Base-by-base conservation (phyloP, 441 rosid species). In the Gossypium aridum region DNA sequence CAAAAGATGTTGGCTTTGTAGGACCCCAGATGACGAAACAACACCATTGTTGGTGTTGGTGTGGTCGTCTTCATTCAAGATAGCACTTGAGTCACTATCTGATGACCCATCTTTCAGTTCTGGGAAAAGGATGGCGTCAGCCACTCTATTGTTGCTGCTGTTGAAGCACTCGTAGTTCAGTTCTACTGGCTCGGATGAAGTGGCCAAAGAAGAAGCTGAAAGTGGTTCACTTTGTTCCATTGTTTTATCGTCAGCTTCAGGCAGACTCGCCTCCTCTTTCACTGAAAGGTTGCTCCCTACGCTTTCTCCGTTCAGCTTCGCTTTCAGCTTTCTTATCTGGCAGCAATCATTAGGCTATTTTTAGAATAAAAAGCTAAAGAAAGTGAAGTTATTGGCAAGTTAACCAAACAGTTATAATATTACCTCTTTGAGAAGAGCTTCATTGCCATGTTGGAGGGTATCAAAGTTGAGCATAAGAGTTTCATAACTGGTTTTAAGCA, bases 31-130 rank as follows among this genome's bases (percentile, higher is more conserved):
- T 7, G 90, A 87, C 10, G 88, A 83, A 73, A 86, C 85, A 20
- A 85, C 95, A 23, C 86, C 88, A 14, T 79, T 83, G 74, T 78
- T 77, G 22, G 8, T 13, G 31, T 63, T 63, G 72, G 37, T 31
- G 37, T 31, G 37, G 37, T 82, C 79, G 23, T 90, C 92, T 9
- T 89, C 96, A 76, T 89, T 92, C 66, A 92, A 75, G 72, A 92
- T 85, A 14, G 93, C 96, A 61, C 97, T 92, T 3, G 97, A 87
- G 79, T 89, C 94, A 57, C 97, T 91, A 66, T 90, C 91, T 0
- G 99, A 89, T 8, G 94, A 86, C 76, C 90, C 94, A 39, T 94
- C 97, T 79, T 87, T 90, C 64, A 86, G 79, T 55, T 85, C 90
- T 20, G 88, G 85, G 47, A 87, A 86, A 26, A 88, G 76, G 54